Evolutionary conservation across 768 basidiomycete species (phyloP).

Genomic region (Tubosaeta brunneosetosa): DNA sequence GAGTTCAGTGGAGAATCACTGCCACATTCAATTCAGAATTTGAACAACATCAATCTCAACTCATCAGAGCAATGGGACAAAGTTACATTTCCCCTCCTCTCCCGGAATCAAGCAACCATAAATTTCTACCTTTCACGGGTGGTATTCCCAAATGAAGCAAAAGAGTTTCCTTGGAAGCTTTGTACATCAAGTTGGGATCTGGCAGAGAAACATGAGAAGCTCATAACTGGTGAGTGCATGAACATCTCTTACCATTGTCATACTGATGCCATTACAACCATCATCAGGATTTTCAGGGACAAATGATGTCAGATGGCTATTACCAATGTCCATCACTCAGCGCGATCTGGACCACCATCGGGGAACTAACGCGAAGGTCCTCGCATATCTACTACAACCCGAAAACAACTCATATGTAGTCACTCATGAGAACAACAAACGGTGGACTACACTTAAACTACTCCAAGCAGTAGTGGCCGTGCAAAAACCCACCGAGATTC

Average conservation of each 20-base stretch:
- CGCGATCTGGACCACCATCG: background rate
- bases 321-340: constrained; percentile 20
- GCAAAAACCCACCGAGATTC: too few relatives aligned
- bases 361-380: too few relatives aligned
- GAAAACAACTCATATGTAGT: background rate
- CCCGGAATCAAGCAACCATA: too few relatives aligned
- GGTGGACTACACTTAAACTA: background rate
- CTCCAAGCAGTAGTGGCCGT: background rate
- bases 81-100: constrained; percentile 31
- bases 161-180: too few relatives aligned
- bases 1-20: constrained; percentile 7
- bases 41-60: constrained; percentile 38
- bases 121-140: too few relatives aligned
- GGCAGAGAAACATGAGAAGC: background rate
- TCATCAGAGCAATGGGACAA: constrained; percentile 29
- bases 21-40: constrained; percentile 26
- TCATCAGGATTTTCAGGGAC: constrained; percentile 44
- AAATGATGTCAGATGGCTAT: constrained; percentile 38
- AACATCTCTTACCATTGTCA: too few relatives aligned
- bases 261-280: background rate
- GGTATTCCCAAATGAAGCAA: too few relatives aligned
- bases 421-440: background rate
- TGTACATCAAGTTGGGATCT: too few relatives aligned
- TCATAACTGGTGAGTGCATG: background rate
- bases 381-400: background rate